phyloP scores from a whole-genome alignment of 2,329 filamentous ascomycete species.

The Sclerotinia minor region DNA sequence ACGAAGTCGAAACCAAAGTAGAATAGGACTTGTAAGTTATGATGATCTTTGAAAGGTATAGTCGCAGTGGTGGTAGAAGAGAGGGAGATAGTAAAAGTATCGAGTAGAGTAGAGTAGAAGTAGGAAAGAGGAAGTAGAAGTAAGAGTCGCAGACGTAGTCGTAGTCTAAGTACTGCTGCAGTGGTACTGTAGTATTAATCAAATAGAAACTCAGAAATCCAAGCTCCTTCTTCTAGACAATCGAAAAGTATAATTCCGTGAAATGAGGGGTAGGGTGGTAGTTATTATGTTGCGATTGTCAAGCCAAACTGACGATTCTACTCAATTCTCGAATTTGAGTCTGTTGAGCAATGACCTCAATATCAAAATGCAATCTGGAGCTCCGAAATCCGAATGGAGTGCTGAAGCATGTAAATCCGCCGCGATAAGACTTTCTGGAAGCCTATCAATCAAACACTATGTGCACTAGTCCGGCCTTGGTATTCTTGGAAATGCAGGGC shows the following conservation, averaged over 20 bases:
- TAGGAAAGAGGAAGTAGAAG: neutral
- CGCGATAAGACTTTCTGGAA: constrained; percentile 12
- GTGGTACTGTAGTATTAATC: too few relatives aligned
- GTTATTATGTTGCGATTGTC: neutral
- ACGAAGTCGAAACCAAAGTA: neutral
- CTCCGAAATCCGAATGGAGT: constrained; percentile 6
- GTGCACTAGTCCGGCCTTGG: constrained; percentile 12
- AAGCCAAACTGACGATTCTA: neutral
- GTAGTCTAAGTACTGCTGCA: neutral
- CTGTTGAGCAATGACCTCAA: neutral
- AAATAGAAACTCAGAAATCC: neutral
- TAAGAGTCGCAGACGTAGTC: neutral
- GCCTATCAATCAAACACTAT: constrained; percentile 13
- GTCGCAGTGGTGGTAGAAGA: neutral
- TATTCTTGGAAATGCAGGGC: constrained; percentile 20
- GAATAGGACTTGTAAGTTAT: neutral
- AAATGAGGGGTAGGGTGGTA: neutral
- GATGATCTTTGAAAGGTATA: neutral
- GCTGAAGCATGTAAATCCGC: neutral
- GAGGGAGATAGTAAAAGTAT: too few relatives aligned
- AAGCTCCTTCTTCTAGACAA: neutral
- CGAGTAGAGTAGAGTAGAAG: neutral
- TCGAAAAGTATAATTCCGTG: neutral
- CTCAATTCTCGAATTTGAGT: neutral
- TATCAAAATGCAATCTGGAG: neutral